Conservation (phyloP, 2,329 filamentous ascomycete genomes). For the Monosporascus sp. region DNA sequence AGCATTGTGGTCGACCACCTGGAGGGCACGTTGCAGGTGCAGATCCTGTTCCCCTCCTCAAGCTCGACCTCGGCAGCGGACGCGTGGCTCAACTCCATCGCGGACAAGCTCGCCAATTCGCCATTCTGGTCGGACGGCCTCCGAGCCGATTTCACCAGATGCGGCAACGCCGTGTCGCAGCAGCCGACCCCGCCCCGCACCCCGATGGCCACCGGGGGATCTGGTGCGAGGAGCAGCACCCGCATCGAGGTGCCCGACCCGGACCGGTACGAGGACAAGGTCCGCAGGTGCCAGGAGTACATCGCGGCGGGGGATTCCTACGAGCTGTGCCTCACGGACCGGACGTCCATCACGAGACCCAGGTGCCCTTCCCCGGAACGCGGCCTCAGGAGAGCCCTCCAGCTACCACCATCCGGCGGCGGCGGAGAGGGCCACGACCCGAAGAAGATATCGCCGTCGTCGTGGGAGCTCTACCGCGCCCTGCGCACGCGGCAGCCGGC, state of each 20-base stretch:
- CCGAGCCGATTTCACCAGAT: slow-evolving; percentile 12
- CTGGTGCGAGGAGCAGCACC: slow-evolving; percentile 7
- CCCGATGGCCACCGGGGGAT: slow-evolving; percentile 10
- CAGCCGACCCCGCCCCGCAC: slow-evolving; percentile 25
- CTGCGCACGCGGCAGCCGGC: slow-evolving; percentile 70
- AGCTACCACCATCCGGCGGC: not conserved
- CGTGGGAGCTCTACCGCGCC: slow-evolving; percentile 68
- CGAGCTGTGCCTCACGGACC: slow-evolving; percentile 76
- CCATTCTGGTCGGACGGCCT: slow-evolving; percentile 26
- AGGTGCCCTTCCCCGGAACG: slow-evolving; percentile 8
- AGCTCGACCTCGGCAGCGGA: slow-evolving; percentile 20
- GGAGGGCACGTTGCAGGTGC: slow-evolving; percentile 56
- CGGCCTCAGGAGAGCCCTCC: too few relatives aligned
- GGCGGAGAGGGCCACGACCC: not conserved
- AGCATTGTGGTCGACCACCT: slow-evolving; percentile 74
- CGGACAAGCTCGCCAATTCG: slow-evolving; percentile 26
- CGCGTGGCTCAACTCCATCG: slow-evolving; percentile 40
- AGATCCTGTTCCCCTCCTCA: slow-evolving; percentile 48
- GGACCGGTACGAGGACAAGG: slow-evolving; percentile 57
- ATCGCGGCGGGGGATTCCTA: slow-evolving; percentile 78
- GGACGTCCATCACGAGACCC: slow-evolving; percentile 53
- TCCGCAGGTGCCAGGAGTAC: slow-evolving; percentile 62
- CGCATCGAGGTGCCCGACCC: slow-evolving; percentile 36
- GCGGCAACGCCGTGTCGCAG: slow-evolving; percentile 3
- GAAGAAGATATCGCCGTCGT: slow-evolving; percentile 20